Conservation (phyloP, 2,329 filamentous ascomycete genomes). For the Graphiopsis chlorocephala region DNA sequence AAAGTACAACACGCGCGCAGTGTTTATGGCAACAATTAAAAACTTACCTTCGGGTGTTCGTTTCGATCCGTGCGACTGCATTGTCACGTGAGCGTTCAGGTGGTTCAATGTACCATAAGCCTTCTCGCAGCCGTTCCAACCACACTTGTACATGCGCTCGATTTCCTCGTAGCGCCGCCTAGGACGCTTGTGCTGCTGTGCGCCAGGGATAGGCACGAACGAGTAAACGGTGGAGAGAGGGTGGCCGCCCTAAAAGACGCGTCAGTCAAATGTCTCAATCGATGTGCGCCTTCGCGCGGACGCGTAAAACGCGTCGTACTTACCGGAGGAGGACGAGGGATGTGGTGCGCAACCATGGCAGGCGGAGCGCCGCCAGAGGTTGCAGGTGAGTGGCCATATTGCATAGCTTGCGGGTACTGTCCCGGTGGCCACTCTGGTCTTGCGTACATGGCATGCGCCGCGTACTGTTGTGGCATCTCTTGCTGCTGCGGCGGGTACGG, state of each 20-base stretch:
- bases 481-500: conserved; percentile 73
- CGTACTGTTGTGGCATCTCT: conserved; percentile 83
- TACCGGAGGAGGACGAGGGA: conserved; percentile 62
- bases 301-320: conserved; percentile 34
- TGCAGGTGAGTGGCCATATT: conserved; percentile 52
- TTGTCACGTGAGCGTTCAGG: conserved; percentile 95
- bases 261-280: conserved; percentile 22
- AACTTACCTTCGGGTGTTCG: conserved; percentile 91
- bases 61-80: conserved; percentile 95
- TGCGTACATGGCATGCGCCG: conserved; percentile 59
- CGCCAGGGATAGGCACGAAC: conserved; percentile 94
- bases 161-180: conserved; percentile 95
- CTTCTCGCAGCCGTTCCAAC: conserved; percentile 97
- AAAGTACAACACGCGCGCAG: neutral
- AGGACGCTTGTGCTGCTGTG: conserved; percentile 94
- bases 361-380: conserved; percentile 56
- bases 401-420: conserved; percentile 55
- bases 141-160: conserved; percentile 99
- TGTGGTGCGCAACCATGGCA: conserved; percentile 56
- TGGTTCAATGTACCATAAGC: conserved; percentile 97
- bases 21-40: neutral
- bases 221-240: conserved; percentile 81
- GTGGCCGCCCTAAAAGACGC: conserved; percentile 46
- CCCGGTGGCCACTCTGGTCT: conserved; percentile 70
- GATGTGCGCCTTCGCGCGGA: conserved; percentile 14